Evolutionary conservation across 805 yeast genomes (phyloP).

Genomic region (Kurtzmaniella fragi): DNA sequence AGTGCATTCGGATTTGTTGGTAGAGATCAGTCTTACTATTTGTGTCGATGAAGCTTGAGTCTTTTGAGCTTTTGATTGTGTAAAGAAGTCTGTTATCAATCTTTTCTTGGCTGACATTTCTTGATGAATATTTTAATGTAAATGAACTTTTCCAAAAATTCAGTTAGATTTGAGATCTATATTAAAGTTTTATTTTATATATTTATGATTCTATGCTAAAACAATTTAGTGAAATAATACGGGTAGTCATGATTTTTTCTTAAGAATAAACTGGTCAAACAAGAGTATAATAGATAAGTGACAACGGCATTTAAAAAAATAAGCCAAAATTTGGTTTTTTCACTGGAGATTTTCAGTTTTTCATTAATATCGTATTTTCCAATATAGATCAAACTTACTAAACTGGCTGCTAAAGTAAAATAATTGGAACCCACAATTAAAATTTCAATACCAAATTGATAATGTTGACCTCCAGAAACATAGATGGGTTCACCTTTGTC

Average conservation of each 20-base stretch:
- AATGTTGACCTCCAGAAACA: constrained; percentile 59
- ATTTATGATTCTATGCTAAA: constrained; percentile 10
- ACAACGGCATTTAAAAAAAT: constrained; percentile 17
- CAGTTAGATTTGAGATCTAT: background rate
- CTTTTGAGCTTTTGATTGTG: background rate
- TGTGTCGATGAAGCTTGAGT: too few species aligned
- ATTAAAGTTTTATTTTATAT: background rate
- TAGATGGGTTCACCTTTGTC: constrained; percentile 48
- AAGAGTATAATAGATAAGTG: constrained; percentile 36
- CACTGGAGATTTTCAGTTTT: constrained; percentile 10
- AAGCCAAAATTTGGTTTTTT: constrained; percentile 14
- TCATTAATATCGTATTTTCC: constrained; percentile 26
- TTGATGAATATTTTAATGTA: background rate
- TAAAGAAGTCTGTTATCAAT: constrained; percentile 16
- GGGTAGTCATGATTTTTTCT: constrained; percentile 49
- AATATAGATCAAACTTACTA: constrained; percentile 36
- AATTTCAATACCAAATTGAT: constrained; percentile 70
- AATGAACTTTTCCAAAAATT: background rate
- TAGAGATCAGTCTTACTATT: too few species aligned
- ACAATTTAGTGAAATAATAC: constrained; percentile 27
- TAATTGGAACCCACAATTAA: constrained; percentile 50
- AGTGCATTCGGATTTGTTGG: too few species aligned
- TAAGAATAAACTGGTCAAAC: constrained; percentile 39
- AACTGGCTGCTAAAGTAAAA: constrained; percentile 34
- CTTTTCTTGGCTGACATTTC: constrained; percentile 1